These are phyloP conservation scores for Tolypocladium capitatum DNA, from an alignment of 2,329 filamentous ascomycete species.

Conservation along the genomic window DNA sequence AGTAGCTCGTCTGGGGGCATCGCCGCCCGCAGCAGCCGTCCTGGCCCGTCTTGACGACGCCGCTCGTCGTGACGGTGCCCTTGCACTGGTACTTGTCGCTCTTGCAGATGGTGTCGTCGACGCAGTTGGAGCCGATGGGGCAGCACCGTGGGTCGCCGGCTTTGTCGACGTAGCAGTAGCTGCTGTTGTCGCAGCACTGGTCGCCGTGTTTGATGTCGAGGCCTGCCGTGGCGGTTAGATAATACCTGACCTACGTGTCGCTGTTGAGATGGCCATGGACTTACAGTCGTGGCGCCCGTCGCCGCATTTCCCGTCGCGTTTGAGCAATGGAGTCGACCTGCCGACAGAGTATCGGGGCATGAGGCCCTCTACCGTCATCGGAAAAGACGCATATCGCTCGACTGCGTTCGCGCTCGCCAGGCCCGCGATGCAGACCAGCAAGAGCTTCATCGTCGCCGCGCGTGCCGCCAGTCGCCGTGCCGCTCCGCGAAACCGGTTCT, in stretches of 20 bases:
- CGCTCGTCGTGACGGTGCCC: conserved; percentile 8
- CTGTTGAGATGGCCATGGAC: conserved; percentile 1
- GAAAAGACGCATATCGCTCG: background rate
- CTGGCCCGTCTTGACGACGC: conserved; percentile 12
- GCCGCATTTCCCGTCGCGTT: conserved; percentile 15
- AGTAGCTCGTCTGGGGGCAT: conserved; percentile 28
- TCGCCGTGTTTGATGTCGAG: conserved; percentile 25
- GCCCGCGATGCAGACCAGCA: background rate
- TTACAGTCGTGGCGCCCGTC: conserved; percentile 18
- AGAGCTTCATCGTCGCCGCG: background rate
- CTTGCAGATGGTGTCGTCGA: conserved; percentile 20
- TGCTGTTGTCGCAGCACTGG: conserved; percentile 28
- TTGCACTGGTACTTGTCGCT: conserved; percentile 21
- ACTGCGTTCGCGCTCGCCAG: background rate
- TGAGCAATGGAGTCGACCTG: conserved; percentile 13
- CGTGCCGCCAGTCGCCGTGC: background rate
- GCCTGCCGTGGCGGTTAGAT: conserved; percentile 15
- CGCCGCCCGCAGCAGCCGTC: conserved; percentile 25
- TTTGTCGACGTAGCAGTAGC: conserved; percentile 31
- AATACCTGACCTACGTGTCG: background rate
- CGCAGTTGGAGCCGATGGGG: conserved; percentile 27
- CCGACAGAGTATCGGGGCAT: conserved; percentile 7
- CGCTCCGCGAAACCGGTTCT: background rate
- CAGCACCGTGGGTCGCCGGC: conserved; percentile 25
- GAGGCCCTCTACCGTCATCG: background rate